phyloP scores from a whole-genome alignment of 2,329 filamentous ascomycete genomes.

The Exophiala phaeomuriformis region DNA sequence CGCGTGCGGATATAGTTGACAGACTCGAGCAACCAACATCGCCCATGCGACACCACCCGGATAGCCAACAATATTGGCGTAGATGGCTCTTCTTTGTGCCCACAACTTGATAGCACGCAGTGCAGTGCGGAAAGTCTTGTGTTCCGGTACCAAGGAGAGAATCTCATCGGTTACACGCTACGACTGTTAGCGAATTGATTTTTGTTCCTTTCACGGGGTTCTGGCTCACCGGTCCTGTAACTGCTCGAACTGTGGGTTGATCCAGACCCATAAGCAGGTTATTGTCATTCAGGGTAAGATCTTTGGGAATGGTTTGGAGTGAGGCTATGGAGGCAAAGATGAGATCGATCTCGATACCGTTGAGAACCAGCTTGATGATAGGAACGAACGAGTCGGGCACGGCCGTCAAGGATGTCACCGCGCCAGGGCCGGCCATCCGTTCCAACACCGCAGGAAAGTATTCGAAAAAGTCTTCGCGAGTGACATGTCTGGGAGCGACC shows the following conservation, averaged over 20 bases:
- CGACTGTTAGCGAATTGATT: background rate
- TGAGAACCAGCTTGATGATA: constrained; percentile 93
- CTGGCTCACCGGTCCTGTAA: constrained; percentile 65
- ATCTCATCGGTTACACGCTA: constrained; percentile 84
- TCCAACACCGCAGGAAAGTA: constrained; percentile 75
- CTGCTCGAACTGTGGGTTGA: constrained; percentile 75
- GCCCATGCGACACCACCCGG: constrained; percentile 97
- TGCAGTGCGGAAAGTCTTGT: constrained; percentile 81
- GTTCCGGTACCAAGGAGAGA: constrained; percentile 76
- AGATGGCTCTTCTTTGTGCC: constrained; percentile 85
- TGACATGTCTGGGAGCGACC: constrained; percentile 82
- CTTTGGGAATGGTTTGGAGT: constrained; percentile 62
- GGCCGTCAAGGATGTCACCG: constrained; percentile 74
- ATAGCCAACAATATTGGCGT: constrained; percentile 93
- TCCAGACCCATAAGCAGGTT: constrained; percentile 77
- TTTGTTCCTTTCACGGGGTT: background rate
- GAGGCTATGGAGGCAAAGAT: constrained; percentile 73
- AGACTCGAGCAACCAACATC: constrained; percentile 92
- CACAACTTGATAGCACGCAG: constrained; percentile 91
- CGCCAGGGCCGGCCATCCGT: constrained; percentile 65
- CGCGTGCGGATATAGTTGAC: constrained; percentile 90
- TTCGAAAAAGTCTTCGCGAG: constrained; percentile 84
- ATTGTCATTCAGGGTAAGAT: constrained; percentile 73
- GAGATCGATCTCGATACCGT: constrained; percentile 86
- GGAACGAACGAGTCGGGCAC: constrained; percentile 90